phyloP scores from a whole-genome alignment of 2,329 filamentous ascomycete genomes.

The Colletotrichum plurivorum region DNA sequence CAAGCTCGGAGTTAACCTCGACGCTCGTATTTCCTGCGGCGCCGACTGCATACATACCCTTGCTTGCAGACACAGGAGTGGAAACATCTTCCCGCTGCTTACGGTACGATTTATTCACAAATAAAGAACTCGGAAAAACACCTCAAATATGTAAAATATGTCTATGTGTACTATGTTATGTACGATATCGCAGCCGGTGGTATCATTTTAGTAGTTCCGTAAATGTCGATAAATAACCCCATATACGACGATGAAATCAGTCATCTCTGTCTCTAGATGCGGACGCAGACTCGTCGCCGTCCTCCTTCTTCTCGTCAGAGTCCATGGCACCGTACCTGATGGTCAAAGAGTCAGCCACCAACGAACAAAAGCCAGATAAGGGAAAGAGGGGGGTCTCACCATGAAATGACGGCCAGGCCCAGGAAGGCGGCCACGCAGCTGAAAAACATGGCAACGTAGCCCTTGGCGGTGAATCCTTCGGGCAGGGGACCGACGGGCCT shows the following conservation, averaged over 20 bases:
- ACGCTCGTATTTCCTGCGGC: too few relatives aligned
- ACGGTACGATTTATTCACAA: too few relatives aligned
- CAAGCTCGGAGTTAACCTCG: too few relatives aligned
- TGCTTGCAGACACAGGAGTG: too few relatives aligned
- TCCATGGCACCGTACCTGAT: slow-evolving; percentile 34
- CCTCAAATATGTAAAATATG: too few relatives aligned
- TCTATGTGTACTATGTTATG: not conserved
- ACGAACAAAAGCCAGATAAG: not conserved
- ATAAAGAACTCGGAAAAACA: too few relatives aligned
- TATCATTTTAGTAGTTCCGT: not conserved
- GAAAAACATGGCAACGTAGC: slow-evolving; percentile 41
- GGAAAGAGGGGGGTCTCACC: slow-evolving; percentile 15
- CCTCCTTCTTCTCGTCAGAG: slow-evolving; percentile 24
- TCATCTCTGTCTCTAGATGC: slow-evolving; percentile 21
- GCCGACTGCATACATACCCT: too few relatives aligned
- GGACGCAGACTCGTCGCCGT: not conserved
- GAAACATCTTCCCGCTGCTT: too few relatives aligned
- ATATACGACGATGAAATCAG: not conserved
- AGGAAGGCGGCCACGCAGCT: slow-evolving; percentile 39
- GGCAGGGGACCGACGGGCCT: slow-evolving; percentile 36
- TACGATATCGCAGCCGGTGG: not conserved
- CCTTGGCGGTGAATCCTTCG: slow-evolving; percentile 41
- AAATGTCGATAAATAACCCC: not conserved
- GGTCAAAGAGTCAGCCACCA: not conserved
- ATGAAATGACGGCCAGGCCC: slow-evolving; percentile 39